Evolutionary conservation across 768 basidiomycete species (phyloP), one percentile per base, ranked within the genome.

Genomic region (Phylloporus rhodoxanthus): DNA sequence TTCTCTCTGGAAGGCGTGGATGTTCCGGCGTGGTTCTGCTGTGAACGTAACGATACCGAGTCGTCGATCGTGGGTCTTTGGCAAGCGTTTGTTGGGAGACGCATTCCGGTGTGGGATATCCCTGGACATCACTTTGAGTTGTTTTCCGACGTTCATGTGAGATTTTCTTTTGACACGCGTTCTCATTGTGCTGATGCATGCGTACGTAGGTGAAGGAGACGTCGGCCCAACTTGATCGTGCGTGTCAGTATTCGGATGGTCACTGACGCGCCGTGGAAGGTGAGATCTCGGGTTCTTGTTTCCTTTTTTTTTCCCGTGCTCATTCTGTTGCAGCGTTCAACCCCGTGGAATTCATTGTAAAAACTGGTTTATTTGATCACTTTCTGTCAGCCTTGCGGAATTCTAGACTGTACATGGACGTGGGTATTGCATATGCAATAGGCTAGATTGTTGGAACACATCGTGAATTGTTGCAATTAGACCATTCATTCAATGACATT

Each of bases 101-200:
- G 59, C 6, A 49, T 84, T 1, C 69, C 72, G 33, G 68, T 76
- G 2, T 59, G 79, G 36, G 77, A 81, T 52, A 77, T 87, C 4
- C 79, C 84, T 0, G 85, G 85, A 0, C 65, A 86, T 60, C 85
- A 87, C 54, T 86, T 87, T 52, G 63, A 75, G 54, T 70, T 76
- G 0, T 87, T 87, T 59, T 68, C 74, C 40, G 51, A 64, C 8
- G 51, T 55, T 8, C 75, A 82, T 58, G 85, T 86, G 50, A 56
- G 78, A 19, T 14, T 28, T 34, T 13, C 23, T 17, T 10, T 28
- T 8, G 4, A 17, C 37, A 20, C 29, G 15, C 13, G 25, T 15
- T 20, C 8, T 13, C 17, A 9, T 4, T 33, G 15, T 37, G 20
- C 52, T 57, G 37, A 54, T 13, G n/a, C 0, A 5, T 15, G 17